Base-by-base conservation (phyloP, 768 basidiomycete genomes). In the Mycena maculata region DNA sequence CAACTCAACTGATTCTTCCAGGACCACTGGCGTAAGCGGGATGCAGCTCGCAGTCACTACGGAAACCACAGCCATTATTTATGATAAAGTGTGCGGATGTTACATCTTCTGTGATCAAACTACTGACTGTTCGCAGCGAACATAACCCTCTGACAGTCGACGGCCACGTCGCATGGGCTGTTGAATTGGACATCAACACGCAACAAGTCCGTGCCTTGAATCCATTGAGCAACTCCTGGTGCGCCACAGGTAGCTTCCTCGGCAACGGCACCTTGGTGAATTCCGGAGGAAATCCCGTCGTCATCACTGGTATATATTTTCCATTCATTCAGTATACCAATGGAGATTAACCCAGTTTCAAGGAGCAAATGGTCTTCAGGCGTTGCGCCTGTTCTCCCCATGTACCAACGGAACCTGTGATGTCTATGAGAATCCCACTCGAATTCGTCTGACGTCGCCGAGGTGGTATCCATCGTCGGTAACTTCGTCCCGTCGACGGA, bases 131-230 rank as follows among this genome's bases (percentile, higher is more conserved):
- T 18, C n/a, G 16, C 45, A 73, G 72, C 31, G 76, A 78, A 47
- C 74, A 84, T 62, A 84, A 85, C 47, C 80, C 83, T 16, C 72
- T 84, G 1, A 76, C 71, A 22, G 74, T 84, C 59, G 76, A 83
- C 55, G 80, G 79, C 2, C 83, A 84, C 63, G 73, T 81, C 20
- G 84, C 84, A 10, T 85, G 84, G 84, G 81, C 80, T 30, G 82
- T 81, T 9, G 73, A 85, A 18, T 80, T 83, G 71, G 77, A 84
- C 60, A 68, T 85, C 13, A 74, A 78, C 65, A 83, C 82, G 2
- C 80, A 81, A 42, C 77, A 74, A 5, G 76, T 78, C 1, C 77
- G 78, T 16, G 73, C 81, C 12, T 63, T 82, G 11, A 72, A 77
- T 47, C 69, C 81, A n/a, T 56, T 77, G 11, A 77, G 79, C n/a